Evolutionary conservation across 306 rosid species (phyloP).

Genomic region (Senna tora): DNA sequence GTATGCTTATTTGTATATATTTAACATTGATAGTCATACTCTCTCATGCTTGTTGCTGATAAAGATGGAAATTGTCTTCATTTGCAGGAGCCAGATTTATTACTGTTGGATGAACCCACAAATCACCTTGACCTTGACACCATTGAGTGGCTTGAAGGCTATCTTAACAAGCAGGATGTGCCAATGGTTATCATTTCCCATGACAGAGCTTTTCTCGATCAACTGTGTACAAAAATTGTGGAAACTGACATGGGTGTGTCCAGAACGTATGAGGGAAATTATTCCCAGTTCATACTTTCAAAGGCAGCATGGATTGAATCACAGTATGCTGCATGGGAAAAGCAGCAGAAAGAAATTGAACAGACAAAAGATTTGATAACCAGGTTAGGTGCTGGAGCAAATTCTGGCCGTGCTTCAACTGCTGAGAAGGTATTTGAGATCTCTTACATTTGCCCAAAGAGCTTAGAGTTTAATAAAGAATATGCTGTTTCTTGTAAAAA

Average conservation of each 20-base stretch:
- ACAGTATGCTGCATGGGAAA: conserved; percentile 95
- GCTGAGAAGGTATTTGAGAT: conserved; percentile 79
- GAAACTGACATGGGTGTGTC: conserved; percentile 97
- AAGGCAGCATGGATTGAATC: conserved; percentile 89
- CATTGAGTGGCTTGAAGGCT: conserved; percentile 94
- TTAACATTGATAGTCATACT: conserved; percentile 24
- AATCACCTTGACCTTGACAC: conserved; percentile 98
- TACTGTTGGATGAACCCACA: conserved; percentile 92
- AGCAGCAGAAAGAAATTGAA: conserved; percentile 98
- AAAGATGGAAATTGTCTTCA: conserved; percentile 25
- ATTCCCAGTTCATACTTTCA: conserved; percentile 74
- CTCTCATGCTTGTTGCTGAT: conserved; percentile 23
- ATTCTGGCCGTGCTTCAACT: conserved; percentile 94
- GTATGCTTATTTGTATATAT: conserved; percentile 9
- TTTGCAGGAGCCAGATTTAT: conserved; percentile 90
- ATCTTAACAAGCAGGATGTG: conserved; percentile 89
- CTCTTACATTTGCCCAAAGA: conserved; percentile 6
- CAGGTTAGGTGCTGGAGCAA: conserved; percentile 94
- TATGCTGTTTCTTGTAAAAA: conserved; percentile 20
- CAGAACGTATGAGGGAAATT: conserved; percentile 84
- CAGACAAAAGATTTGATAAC: conserved; percentile 77
- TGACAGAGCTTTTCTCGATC: conserved; percentile 98
- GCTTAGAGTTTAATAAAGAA: conserved; percentile 22
- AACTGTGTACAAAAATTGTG: conserved; percentile 96
- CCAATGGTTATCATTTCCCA: conserved; percentile 99